These are phyloP conservation scores for Curvularia sp. DNA, from an alignment of 2,329 filamentous ascomycete genomes.

Conservation along the genomic window DNA sequence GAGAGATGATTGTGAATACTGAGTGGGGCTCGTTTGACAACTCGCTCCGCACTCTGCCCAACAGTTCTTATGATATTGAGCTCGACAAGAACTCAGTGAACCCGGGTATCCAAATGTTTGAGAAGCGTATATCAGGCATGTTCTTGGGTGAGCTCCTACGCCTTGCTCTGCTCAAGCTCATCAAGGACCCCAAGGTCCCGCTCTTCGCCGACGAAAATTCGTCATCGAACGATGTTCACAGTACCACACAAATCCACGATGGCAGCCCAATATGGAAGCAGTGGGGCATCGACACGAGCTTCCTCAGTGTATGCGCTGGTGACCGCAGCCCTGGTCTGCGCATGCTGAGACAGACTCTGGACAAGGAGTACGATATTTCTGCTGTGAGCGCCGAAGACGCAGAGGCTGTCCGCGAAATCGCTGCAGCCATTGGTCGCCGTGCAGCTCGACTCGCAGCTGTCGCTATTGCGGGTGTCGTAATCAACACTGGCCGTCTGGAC, in stretches of 20 bases:
- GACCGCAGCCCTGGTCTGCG: constrained; percentile 77
- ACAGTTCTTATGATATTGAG: constrained; percentile 79
- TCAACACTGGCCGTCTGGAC: constrained; percentile 77
- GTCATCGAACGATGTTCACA: constrained; percentile 69
- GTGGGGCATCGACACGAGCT: constrained; percentile 90
- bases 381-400: constrained; percentile 83
- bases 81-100: constrained; percentile 85
- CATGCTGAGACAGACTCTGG: constrained; percentile 77
- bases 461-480: constrained; percentile 82
- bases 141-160: constrained; percentile 95
- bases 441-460: constrained; percentile 88
- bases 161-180: constrained; percentile 74
- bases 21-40: constrained; percentile 99
- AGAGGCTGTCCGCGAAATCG: constrained; percentile 82
- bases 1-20: constrained; percentile 96
- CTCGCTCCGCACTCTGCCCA: constrained; percentile 83
- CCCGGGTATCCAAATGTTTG: constrained; percentile 96
- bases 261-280: constrained; percentile 72
- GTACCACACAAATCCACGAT: constrained; percentile 67
- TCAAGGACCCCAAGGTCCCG: constrained; percentile 69
- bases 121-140: constrained; percentile 98
- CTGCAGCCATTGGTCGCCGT: constrained; percentile 83
- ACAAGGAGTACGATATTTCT: constrained; percentile 77
- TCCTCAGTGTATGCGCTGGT: constrained; percentile 85
- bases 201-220: constrained; percentile 81